These are phyloP conservation scores for Fonsecaea erecta DNA, from an alignment of 2,329 filamentous ascomycete genomes.

Conservation along the genomic window DNA sequence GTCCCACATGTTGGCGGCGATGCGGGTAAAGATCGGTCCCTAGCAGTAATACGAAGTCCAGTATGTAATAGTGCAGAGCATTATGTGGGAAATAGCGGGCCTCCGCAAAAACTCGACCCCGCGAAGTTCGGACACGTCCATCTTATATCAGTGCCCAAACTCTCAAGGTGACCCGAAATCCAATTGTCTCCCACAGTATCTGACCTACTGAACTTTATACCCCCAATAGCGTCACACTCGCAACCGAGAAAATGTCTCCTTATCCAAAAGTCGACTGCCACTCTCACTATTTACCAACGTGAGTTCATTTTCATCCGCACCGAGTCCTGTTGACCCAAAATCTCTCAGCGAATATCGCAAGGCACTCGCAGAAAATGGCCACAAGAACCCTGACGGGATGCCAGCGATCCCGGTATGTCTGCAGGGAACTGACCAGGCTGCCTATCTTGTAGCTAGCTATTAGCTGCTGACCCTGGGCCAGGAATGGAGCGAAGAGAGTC, in stretches of 20 bases:
- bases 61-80: too few species aligned
- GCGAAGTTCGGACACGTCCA: neutral
- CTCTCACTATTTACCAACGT: slow-evolving; percentile 34
- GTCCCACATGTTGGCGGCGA: slow-evolving; percentile 13
- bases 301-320: slow-evolving; percentile 6
- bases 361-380: slow-evolving; percentile 34
- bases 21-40: slow-evolving; percentile 11
- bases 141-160: neutral
- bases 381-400: slow-evolving; percentile 36
- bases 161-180: neutral
- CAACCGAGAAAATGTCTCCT: slow-evolving; percentile 25
- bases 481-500: slow-evolving; percentile 53
- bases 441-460: slow-evolving; percentile 10
- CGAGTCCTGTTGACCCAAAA: neutral
- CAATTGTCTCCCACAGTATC: neutral
- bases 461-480: slow-evolving; percentile 24
- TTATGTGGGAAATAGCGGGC: neutral
- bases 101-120: slow-evolving; percentile 8
- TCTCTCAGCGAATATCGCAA: slow-evolving; percentile 31
- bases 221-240: neutral
- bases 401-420: slow-evolving; percentile 33
- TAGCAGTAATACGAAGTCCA: too few species aligned
- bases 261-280: slow-evolving; percentile 36
- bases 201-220: neutral
- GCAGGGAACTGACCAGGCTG: neutral